Base-by-base conservation (phyloP, 2,329 filamentous ascomycete genomes). In the Stachybotrys elegans region DNA sequence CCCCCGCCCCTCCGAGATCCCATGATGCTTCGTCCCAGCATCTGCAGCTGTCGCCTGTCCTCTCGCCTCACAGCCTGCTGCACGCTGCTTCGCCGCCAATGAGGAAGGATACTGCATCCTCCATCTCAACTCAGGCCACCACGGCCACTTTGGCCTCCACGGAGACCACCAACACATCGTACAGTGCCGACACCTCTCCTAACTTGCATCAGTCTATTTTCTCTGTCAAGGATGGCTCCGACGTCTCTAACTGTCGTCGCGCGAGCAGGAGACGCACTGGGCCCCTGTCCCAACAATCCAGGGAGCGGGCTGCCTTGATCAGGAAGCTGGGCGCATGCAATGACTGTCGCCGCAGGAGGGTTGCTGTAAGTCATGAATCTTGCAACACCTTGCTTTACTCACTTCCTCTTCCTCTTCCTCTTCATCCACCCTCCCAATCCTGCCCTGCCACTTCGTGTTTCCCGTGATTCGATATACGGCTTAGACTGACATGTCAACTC, bases 291-390 rank as follows among this genome's bases (percentile, higher is more conserved):
- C 71, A 76, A 43, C 68, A 75, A 49, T 78, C 79, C 54, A 71
- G 78, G 58, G 75, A 80, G 52, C 76, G 76, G 58, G 78, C 78
- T 38, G 77, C 77, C 37, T 58, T 81, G 45, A 81, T 81, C 48
- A 66, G 78, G 53, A 81, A 80, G 58, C 63, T 81, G 43, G 77
- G 78, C 45, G 78, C 78, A 39, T 81, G 78, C 54, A 54, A 59
- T 25, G 76, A 79, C 52, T 81, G 78, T 51, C 70, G 75, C 35
- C 69, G 75, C 45, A 68, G 76, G 51, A 69, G 77, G 57, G 77
- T 81, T 61, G 76, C 76, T 59, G 76, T 80, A 68, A 75, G 76
- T 73, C n/a, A n/a, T n/a, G n/a, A n/a, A n/a, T n/a, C n/a, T n/a
- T n/a, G n/a, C n/a, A n/a, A 20, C 35, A 20, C 19, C 35, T n/a